Evolutionary conservation across 1,284 basidiomycete species (phyloP).

Genomic region (Papiliotrema fonsecae): DNA sequence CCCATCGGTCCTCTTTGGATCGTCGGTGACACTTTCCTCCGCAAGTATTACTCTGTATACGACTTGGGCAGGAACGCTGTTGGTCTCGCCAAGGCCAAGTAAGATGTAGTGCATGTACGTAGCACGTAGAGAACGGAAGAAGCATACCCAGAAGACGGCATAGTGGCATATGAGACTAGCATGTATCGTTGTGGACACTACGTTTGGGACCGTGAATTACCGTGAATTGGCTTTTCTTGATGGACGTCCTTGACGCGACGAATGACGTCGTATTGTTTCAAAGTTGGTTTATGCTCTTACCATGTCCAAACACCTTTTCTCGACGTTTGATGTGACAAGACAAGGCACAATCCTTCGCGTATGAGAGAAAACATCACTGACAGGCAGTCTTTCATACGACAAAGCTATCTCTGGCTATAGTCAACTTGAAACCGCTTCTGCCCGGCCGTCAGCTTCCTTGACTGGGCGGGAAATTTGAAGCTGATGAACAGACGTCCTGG

Average conservation of each 20-base stretch:
- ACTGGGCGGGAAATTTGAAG: not conserved
- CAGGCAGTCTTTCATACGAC: constrained; percentile 65
- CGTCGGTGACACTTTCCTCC: constrained; percentile 74
- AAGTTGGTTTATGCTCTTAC: not conserved
- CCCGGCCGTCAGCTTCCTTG: constrained; percentile 67
- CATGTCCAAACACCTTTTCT: constrained; percentile 55
- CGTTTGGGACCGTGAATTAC: too few relatives aligned
- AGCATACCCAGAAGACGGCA: constrained; percentile 1
- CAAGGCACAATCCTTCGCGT: constrained; percentile 49
- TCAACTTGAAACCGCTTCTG: constrained; percentile 87
- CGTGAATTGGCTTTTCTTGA: too few relatives aligned
- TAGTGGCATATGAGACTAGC: too few relatives aligned
- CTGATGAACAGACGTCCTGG: constrained; percentile 67
- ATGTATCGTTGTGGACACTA: too few relatives aligned
- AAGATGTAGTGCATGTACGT: constrained; percentile 1
- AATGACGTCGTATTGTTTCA: constrained; percentile 2
- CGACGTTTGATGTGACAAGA: constrained; percentile 73
- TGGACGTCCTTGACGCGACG: too few relatives aligned
- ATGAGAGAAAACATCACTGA: not conserved
- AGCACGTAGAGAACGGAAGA: not conserved
- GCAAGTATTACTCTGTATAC: constrained; percentile 90
- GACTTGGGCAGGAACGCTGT: constrained; percentile 63
- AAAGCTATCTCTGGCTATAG: constrained; percentile 67
- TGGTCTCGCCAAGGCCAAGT: constrained; percentile 40
- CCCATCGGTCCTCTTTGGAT: constrained; percentile 89